A percentile compares a stretch with the other conserved stretches of the same genome.
phyloP scores from a whole-genome alignment of 2,329 filamentous ascomycete genomes.

The Chaetomium sp. region DNA sequence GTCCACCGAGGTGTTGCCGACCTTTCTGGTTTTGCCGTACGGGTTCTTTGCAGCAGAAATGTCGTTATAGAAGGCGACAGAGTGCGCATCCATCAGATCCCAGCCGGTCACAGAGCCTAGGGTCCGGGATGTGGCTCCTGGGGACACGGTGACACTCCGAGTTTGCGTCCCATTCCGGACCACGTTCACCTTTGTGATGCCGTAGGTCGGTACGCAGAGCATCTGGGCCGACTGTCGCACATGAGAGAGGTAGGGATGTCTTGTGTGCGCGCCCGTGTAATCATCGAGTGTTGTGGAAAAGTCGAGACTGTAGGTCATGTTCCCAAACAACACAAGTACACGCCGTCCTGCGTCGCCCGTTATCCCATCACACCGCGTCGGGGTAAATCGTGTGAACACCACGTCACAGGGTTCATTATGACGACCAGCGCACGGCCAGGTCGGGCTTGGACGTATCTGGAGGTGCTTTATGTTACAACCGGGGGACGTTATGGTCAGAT shows the following conservation, averaged over 20 bases:
- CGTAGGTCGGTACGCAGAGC: conserved; percentile 11
- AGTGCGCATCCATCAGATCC: conserved; percentile 7
- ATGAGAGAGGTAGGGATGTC: not conserved
- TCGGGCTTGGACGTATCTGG: not conserved
- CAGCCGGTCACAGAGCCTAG: conserved; percentile 5
- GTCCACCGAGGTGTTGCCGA: not conserved
- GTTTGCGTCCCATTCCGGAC: conserved; percentile 12
- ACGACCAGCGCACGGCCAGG: not conserved
- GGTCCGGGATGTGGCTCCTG: not conserved
- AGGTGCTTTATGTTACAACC: not conserved
- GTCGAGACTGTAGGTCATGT: conserved; percentile 7
- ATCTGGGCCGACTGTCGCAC: conserved; percentile 2
- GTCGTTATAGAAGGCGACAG: not conserved
- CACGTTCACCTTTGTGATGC: conserved; percentile 12
- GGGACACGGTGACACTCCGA: not conserved
- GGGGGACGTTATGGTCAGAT: conserved; percentile 1
- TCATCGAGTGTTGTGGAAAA: not conserved
- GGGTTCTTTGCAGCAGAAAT: not conserved
- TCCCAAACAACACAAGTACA: conserved; percentile 8
- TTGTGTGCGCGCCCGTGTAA: not conserved
- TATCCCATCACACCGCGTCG: conserved; percentile 3
- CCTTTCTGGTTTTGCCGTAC: not conserved
- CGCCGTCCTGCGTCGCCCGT: conserved; percentile 1
- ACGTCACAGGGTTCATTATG: not conserved
- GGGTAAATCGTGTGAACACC: not conserved